Evolutionary conservation across 306 rosid species (phyloP), one percentile per base, ranked within the genome.

Genomic region (Cucurbita maxima): DNA sequence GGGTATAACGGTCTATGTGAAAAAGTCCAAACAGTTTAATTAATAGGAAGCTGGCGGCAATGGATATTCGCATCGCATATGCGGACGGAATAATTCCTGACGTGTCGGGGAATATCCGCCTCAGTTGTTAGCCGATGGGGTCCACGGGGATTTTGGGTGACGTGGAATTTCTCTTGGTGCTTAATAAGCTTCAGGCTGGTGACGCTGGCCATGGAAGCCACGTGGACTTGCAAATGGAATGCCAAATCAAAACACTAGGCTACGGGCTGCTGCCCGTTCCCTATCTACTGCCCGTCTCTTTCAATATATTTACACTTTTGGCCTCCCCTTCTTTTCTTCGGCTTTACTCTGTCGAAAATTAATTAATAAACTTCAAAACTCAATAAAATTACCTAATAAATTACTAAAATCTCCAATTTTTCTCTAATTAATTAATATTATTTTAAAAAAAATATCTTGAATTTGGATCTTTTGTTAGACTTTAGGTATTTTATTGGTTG

Each of bases 31-130:
- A 5, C 1, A 4, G 18, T 45, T 63, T 12, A 68, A 47, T 68
- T 44, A 67, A 25, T 43, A 2, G 48, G 51, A 63, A 47, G 14
- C 0, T 47, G 56, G 73, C 73, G 56, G 73, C 73, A 77, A 72
- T 18, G 78, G 6, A 86, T 89, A 92, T 92, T 82, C 94, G 94
- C 76, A 92, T 82, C 94, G 94, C 76, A 92, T 89, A 85, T 83
- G 75, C 84, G 22, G 22, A 55, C 7, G 47, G 88, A 54, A 86
- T 89, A 69, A 86, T 92, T 18, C 96, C 81, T 5, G 48, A 18
- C 38, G 20, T 10, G 73, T 61, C 56, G 73, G 72, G 75, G 86
- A 73, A 80, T 86, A 82, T 83, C 76, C 86, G 63, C 70, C 58
- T 2, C 70, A 18, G n/a, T 9, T 38, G 8, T 6, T 41, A 5